phyloP scores from a whole-genome alignment of 1,284 basidiomycete species.

The Termitomyces sp. region DNA sequence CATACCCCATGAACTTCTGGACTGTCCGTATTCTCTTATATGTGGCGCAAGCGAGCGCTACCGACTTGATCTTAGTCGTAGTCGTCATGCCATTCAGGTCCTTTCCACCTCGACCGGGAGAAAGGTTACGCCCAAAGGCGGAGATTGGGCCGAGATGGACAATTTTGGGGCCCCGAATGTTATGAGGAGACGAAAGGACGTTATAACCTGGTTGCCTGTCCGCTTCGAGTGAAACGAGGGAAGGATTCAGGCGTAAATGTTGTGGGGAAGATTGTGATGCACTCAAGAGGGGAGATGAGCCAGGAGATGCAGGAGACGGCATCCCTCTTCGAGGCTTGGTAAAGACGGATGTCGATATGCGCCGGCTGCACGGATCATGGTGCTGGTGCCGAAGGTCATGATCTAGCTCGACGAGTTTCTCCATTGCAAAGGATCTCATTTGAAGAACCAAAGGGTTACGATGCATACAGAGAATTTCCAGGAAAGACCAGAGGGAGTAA shows the following conservation, averaged over 20 bases:
- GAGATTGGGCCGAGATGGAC: constrained; percentile 57
- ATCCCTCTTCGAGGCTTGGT: constrained; percentile 41
- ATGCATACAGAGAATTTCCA: constrained; percentile 63
- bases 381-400: constrained; percentile 37
- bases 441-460: constrained; percentile 62
- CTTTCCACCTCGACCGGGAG: constrained; percentile 27
- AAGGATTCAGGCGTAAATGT: constrained; percentile 14
- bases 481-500: constrained; percentile 69
- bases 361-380: constrained; percentile 31
- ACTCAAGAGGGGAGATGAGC: constrained; percentile 41
- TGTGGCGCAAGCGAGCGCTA: constrained; percentile 45
- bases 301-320: constrained; percentile 49
- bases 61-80: constrained; percentile 41
- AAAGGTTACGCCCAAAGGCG: constrained; percentile 31
- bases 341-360: constrained; percentile 40
- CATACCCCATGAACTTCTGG: constrained; percentile 59
- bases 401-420: constrained; percentile 51
- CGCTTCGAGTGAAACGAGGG: constrained; percentile 20
- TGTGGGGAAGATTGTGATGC: constrained; percentile 19
- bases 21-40: constrained; percentile 57
- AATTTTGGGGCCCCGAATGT: constrained; percentile 41
- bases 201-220: constrained; percentile 42
- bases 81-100: constrained; percentile 24
- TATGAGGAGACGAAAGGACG: constrained; percentile 30
- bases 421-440: constrained; percentile 57